Evolutionary conservation across 192 early-diverging fungal species (phyloP).

Genomic region (Coemansia sp.): DNA sequence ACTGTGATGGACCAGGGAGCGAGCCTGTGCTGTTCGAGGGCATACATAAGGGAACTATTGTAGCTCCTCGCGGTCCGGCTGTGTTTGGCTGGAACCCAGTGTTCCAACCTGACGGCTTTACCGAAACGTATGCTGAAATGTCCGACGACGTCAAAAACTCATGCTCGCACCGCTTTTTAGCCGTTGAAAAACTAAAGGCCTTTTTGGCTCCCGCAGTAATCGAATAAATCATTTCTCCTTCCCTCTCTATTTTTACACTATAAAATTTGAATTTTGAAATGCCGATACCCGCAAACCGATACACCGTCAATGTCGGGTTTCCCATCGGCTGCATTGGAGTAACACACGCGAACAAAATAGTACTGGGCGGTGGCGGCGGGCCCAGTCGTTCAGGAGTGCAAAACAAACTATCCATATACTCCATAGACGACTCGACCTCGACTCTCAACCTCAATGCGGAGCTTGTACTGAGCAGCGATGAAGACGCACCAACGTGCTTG

Average conservation of each 20-base stretch:
- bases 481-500: conserved; percentile 85
- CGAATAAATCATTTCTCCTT: neutral
- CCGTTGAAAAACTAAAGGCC: conserved; percentile 68
- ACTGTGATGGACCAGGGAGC: conserved; percentile 73
- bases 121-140: conserved; percentile 86
- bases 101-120: conserved; percentile 80
- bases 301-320: conserved; percentile 55
- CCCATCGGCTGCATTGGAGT: conserved; percentile 65
- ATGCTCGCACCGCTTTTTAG: conserved; percentile 84
- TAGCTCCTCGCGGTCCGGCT: conserved; percentile 75
- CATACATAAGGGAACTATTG: conserved; percentile 76
- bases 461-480: conserved; percentile 56
- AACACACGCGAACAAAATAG: conserved; percentile 57
- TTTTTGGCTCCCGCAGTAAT: conserved; percentile 23
- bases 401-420: conserved; percentile 75
- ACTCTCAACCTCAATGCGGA: conserved; percentile 39
- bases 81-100: conserved; percentile 97
- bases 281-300: conserved; percentile 14
- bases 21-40: conserved; percentile 92
- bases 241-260: neutral
- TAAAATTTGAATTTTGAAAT: conserved; percentile 9
- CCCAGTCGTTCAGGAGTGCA: conserved; percentile 75
- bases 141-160: conserved; percentile 78
- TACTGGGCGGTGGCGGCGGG: conserved; percentile 88
- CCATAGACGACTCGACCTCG: conserved; percentile 40